phyloP scores from a whole-genome alignment of 371 early-diverging fungal species.

The Mortierella polycephala region DNA sequence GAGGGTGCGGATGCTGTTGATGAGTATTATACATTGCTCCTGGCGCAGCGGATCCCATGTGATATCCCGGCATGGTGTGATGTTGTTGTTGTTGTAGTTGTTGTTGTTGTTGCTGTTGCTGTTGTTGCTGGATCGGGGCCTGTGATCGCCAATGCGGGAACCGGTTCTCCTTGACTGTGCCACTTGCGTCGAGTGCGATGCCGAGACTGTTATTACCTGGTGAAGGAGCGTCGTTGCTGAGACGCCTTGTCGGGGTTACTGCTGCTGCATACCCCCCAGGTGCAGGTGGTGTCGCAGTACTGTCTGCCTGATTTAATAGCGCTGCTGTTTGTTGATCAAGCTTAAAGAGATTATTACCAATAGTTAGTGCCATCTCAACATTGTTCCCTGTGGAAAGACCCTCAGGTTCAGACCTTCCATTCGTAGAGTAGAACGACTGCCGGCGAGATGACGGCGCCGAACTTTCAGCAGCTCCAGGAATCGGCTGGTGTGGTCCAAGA shows the following conservation, averaged over 20 bases:
- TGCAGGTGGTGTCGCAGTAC: slow-evolving; percentile 14
- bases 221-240: slow-evolving; percentile 7
- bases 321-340: slow-evolving; percentile 55
- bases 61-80: neutral
- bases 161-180: slow-evolving; percentile 44
- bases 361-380: slow-evolving; percentile 62
- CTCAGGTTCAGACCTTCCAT: slow-evolving; percentile 13
- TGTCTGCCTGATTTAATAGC: slow-evolving; percentile 12
- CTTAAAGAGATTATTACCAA: slow-evolving; percentile 66
- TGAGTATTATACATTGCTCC: neutral
- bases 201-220: slow-evolving; percentile 33
- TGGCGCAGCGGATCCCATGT: neutral
- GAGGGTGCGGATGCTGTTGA: neutral
- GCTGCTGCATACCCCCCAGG: slow-evolving; percentile 48
- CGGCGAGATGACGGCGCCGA: slow-evolving; percentile 23
- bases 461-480: slow-evolving; percentile 46
- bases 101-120: too few relatives aligned
- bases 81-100: slow-evolving; percentile 32
- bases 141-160: slow-evolving; percentile 50
- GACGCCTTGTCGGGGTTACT: neutral
- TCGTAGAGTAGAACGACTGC: slow-evolving; percentile 19
- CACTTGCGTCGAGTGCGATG: slow-evolving; percentile 44
- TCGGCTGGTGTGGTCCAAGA: slow-evolving; percentile 57
- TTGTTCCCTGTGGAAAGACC: slow-evolving; percentile 10
- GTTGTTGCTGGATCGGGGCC: slow-evolving; percentile 26